Evolutionary conservation across 495 filamentous ascomycete species (phyloP).

Genomic region (Lasiosphaeria miniovina): DNA sequence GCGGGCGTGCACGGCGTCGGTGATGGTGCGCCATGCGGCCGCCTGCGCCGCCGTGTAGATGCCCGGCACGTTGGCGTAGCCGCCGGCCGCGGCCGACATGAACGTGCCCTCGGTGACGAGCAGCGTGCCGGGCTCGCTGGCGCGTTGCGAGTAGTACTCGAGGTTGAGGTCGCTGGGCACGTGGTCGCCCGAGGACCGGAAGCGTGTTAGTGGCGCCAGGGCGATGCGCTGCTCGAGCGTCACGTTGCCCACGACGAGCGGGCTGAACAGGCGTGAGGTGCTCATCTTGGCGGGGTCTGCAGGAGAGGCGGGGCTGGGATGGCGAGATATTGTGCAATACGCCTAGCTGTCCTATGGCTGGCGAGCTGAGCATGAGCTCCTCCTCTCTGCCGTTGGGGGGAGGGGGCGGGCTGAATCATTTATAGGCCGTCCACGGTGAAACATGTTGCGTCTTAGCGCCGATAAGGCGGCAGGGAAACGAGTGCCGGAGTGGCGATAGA

Average conservation of each 20-base stretch:
- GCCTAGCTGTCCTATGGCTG: too few relatives aligned
- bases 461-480: too few relatives aligned
- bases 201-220: constrained; percentile 49
- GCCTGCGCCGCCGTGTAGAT: constrained; percentile 63
- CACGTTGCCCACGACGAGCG: constrained; percentile 38
- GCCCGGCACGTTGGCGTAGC: constrained; percentile 57
- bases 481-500: too few relatives aligned
- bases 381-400: too few relatives aligned
- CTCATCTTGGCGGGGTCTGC: constrained; percentile 9
- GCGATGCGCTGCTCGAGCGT: constrained; percentile 41
- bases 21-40: constrained; percentile 58
- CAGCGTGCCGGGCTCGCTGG: constrained; percentile 56
- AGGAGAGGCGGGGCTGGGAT: too few relatives aligned
- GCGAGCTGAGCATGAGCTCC: too few relatives aligned
- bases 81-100: constrained; percentile 52
- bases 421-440: too few relatives aligned
- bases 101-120: constrained; percentile 65
- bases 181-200: constrained; percentile 38
- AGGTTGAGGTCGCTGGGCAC: constrained; percentile 45
- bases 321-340: too few relatives aligned
- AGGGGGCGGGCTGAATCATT: too few relatives aligned
- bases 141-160: constrained; percentile 63
- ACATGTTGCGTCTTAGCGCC: too few relatives aligned
- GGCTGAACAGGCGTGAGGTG: constrained; percentile 35
- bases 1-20: constrained; percentile 63